Percentiles rank a stretch among this genome's conserved stretches.
These are phyloP conservation scores for Pyrenochaeta sp. DNA, from an alignment of 2,329 filamentous ascomycete genomes.

Conservation along the genomic window DNA sequence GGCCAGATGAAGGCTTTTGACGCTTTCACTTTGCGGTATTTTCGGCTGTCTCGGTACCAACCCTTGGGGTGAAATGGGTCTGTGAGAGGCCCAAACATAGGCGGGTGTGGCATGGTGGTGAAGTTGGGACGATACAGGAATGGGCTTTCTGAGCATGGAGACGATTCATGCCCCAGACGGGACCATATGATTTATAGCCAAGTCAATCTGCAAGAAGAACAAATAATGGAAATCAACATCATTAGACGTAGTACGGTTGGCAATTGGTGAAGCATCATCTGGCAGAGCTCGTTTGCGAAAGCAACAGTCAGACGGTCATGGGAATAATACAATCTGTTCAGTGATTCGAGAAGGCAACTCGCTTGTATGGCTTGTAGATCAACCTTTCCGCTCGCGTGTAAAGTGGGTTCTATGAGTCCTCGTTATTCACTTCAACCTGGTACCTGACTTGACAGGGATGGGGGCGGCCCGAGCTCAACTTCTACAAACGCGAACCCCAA, in stretches of 20 bases:
- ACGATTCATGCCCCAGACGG: too few species aligned
- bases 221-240: too few species aligned
- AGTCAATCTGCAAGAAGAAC: too few species aligned
- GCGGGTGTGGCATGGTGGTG: conserved; percentile 6
- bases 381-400: too few species aligned
- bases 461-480: conserved; percentile 17
- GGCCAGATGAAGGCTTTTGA: conserved; percentile 55
- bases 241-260: not conserved
- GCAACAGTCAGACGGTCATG: too few species aligned
- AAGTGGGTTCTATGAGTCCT: not conserved
- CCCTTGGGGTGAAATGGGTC: too few species aligned
- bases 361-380: too few species aligned
- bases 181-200: too few species aligned
- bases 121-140: too few species aligned
- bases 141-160: too few species aligned
- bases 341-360: too few species aligned
- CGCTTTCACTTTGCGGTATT: conserved; percentile 34
- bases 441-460: conserved; percentile 22
- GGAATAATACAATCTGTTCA: conserved; percentile 2
- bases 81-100: conserved; percentile 6
- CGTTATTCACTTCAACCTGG: conserved; percentile 10
- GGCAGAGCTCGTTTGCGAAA: conserved; percentile 14
- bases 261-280: not conserved
- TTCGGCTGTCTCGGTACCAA: conserved; percentile 37
- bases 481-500: conserved; percentile 34